Percentiles rank a stretch among this genome's conserved stretches.
These are phyloP conservation scores for Inosperma sp. DNA, from an alignment of 768 basidiomycete species.

Conservation along the genomic window DNA sequence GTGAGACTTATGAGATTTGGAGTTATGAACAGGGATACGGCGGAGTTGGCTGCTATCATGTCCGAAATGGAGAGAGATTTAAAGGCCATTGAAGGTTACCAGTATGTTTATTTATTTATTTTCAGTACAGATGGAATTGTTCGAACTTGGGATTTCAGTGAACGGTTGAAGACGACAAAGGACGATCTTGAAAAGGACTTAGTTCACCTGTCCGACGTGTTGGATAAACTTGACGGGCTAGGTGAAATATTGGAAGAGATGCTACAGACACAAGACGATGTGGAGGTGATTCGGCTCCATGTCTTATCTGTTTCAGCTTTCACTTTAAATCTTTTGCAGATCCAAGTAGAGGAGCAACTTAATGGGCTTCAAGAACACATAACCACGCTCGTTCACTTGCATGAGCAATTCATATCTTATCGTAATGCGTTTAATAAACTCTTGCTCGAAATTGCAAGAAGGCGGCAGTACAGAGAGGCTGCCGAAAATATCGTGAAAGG, in stretches of 20 bases:
- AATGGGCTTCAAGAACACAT: constrained; percentile 57
- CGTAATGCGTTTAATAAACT: constrained; percentile 71
- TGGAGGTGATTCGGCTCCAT: constrained; percentile 48
- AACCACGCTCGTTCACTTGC: constrained; percentile 56
- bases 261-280: constrained; percentile 60
- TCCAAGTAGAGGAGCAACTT: constrained; percentile 50
- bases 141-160: too few relatives aligned
- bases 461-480: constrained; percentile 61
- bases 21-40: constrained; percentile 82
- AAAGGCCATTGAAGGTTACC: constrained; percentile 45
- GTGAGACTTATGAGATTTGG: not conserved
- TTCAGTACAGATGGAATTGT: too few relatives aligned
- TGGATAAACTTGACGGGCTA: constrained; percentile 70
- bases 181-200: constrained; percentile 43
- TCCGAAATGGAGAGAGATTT: constrained; percentile 61
- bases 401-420: constrained; percentile 63
- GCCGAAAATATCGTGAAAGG: constrained; percentile 60
- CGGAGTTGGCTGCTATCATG: constrained; percentile 73
- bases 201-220: constrained; percentile 41
- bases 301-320: not conserved
- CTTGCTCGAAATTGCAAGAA: constrained; percentile 65
- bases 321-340: constrained; percentile 29
- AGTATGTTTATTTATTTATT: constrained; percentile 40
- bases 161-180: constrained; percentile 44
- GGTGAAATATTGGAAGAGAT: constrained; percentile 78